A percentile compares a stretch with the other conserved stretches of the same genome.
Evolutionary conservation across 2,329 filamentous ascomycete species (phyloP).

Genomic region (Penicillium sp.): DNA sequence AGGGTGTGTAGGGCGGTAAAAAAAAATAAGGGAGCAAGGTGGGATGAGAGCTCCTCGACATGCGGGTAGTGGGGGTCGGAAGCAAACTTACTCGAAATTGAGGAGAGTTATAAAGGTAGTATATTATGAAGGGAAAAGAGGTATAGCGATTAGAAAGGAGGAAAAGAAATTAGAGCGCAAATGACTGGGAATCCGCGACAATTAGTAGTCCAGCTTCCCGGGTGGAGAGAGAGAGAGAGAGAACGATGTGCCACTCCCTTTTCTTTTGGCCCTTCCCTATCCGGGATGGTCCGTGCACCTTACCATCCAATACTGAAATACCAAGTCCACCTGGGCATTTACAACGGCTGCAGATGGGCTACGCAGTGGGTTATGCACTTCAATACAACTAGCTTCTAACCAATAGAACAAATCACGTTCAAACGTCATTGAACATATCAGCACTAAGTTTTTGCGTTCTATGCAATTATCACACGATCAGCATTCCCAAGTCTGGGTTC

Average conservation of each 20-base stretch:
- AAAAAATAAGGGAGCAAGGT: neutral
- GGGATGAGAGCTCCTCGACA: neutral
- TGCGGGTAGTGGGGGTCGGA: neutral
- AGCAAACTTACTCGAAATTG: neutral
- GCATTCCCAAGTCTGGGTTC: constrained; percentile 21
- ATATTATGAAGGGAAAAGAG: neutral
- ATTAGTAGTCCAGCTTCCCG: constrained; percentile 10
- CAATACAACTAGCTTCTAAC: neutral
- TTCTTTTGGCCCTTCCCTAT: neutral
- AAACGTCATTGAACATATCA: neutral
- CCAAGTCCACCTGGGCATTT: neutral
- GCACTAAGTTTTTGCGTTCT: neutral
- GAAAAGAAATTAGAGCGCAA: neutral
- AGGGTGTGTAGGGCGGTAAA: neutral
- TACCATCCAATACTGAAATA: constrained; percentile 2
- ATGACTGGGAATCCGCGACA: constrained; percentile 10
- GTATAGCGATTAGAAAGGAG: constrained; percentile 1
- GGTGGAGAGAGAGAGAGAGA: constrained; percentile 3
- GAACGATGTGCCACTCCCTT: constrained; percentile 5
- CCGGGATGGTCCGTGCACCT: constrained; percentile 3
- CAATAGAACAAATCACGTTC: neutral
- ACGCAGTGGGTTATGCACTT: neutral
- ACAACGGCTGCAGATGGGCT: neutral
- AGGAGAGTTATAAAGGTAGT: neutral
- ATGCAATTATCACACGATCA: neutral